These are phyloP conservation scores for Acacia melanoxylon DNA, from an alignment of 306 rosid species.

Conservation along the genomic window DNA sequence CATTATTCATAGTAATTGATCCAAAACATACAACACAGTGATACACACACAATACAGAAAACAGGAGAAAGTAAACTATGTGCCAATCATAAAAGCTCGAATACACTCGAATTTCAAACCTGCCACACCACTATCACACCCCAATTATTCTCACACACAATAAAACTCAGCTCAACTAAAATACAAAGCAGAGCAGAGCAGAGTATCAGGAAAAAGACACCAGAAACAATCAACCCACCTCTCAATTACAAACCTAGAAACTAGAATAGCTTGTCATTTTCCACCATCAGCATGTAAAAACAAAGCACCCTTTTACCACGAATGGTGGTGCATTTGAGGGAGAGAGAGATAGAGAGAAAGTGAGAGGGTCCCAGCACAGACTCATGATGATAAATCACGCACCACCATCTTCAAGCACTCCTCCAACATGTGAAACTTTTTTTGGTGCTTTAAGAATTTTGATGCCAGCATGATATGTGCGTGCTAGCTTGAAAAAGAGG, in stretches of 20 bases:
- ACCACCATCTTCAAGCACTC: slow-evolving; percentile 43
- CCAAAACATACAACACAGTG: not conserved
- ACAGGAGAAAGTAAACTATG: not conserved
- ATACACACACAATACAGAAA: not conserved
- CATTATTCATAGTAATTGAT: not conserved
- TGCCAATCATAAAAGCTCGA: slow-evolving; percentile 15
- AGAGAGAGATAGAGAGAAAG: slow-evolving; percentile 18
- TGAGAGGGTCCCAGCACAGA: slow-evolving; percentile 40
- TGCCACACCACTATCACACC: slow-evolving; percentile 28
- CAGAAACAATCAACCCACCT: slow-evolving; percentile 31
- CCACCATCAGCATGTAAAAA: slow-evolving; percentile 55
- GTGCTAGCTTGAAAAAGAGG: slow-evolving; percentile 45
- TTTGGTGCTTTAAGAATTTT: slow-evolving; percentile 44
- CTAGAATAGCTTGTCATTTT: slow-evolving; percentile 34
- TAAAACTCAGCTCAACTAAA: slow-evolving; percentile 27
- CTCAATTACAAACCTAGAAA: slow-evolving; percentile 43
- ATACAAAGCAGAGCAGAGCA: slow-evolving; percentile 9
- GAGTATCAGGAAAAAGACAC: slow-evolving; percentile 35
- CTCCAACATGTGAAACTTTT: slow-evolving; percentile 51
- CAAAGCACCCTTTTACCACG: slow-evolving; percentile 54
- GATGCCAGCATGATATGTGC: slow-evolving; percentile 47
- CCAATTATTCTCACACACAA: slow-evolving; percentile 51
- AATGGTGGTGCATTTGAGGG: slow-evolving; percentile 34
- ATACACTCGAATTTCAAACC: slow-evolving; percentile 8
- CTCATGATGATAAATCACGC: slow-evolving; percentile 54